phyloP scores from a whole-genome alignment of 1,139 yeast genomes.

The Diutina scorzettiae region DNA sequence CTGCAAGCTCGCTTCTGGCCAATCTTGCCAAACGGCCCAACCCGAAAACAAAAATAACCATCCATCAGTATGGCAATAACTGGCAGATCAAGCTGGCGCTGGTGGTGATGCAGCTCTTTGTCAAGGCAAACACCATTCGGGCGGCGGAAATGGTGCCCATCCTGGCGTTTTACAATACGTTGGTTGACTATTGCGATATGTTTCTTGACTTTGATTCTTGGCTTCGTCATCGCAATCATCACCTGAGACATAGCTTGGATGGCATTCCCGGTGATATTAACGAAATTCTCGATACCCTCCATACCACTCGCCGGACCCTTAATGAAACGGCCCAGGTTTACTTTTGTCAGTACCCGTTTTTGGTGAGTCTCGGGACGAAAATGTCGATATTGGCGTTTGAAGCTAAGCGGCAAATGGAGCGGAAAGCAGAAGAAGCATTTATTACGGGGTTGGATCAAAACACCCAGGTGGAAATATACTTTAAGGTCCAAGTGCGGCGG shows the following conservation, averaged over 20 bases:
- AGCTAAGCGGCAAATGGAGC: conserved; percentile 71
- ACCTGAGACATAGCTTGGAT: background rate
- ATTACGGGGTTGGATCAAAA: conserved; percentile 58
- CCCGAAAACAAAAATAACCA: conserved; percentile 33
- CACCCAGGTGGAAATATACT: conserved; percentile 51
- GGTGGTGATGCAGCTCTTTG: conserved; percentile 41
- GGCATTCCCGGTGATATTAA: conserved; percentile 31
- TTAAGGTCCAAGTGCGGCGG: conserved; percentile 59
- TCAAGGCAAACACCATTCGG: conserved; percentile 38
- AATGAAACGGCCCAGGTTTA: conserved; percentile 23
- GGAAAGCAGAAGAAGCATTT: conserved; percentile 85
- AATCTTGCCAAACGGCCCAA: conserved; percentile 8
- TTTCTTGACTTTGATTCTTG: conserved; percentile 75
- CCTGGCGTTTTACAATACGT: conserved; percentile 60
- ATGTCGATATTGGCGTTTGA: conserved; percentile 73
- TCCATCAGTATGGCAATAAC: conserved; percentile 60
- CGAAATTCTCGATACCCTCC: conserved; percentile 12
- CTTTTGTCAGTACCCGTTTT: conserved; percentile 76
- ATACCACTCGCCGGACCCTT: background rate
- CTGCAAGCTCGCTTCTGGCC: background rate
- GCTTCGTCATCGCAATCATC: conserved; percentile 26
- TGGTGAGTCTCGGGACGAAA: conserved; percentile 73
- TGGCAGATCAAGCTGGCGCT: conserved; percentile 74
- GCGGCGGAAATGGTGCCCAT: conserved; percentile 25
- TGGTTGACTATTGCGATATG: conserved; percentile 71